phyloP scores from a whole-genome alignment of 2,329 filamentous ascomycete species.

The Claviceps monticola region DNA sequence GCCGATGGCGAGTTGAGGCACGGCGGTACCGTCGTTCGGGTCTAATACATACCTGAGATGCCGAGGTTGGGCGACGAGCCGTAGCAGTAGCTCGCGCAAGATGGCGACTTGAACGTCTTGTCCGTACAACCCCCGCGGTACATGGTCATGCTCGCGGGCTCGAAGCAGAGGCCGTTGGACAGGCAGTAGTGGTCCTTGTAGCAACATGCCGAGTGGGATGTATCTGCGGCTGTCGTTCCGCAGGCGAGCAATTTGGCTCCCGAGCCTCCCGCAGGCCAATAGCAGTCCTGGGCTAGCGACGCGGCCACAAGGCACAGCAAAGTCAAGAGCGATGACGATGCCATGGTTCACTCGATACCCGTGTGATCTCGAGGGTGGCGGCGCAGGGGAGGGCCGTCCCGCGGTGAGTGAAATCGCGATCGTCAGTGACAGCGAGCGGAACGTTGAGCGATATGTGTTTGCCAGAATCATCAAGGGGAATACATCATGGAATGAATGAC shows the following conservation, averaged over 20 bases:
- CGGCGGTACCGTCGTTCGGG: not conserved
- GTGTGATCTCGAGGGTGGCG: too few relatives aligned
- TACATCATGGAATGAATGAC: too few relatives aligned
- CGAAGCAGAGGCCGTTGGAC: conserved; percentile 2
- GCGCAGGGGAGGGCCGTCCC: too few relatives aligned
- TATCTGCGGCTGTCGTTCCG: not conserved
- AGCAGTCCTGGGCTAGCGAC: not conserved
- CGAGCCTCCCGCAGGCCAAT: not conserved
- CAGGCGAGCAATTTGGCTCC: not conserved
- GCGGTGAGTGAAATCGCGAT: too few relatives aligned
- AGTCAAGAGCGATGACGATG: not conserved
- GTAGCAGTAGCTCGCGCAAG: conserved; percentile 1
- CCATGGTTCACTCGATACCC: not conserved
- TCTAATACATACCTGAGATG: not conserved
- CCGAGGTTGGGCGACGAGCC: not conserved
- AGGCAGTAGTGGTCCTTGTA: conserved; percentile 1
- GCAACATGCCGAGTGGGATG: not conserved
- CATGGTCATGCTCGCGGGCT: not conserved
- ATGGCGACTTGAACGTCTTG: not conserved
- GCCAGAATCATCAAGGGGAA: too few relatives aligned
- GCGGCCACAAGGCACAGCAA: not conserved
- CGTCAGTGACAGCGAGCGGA: too few relatives aligned
- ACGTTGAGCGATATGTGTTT: too few relatives aligned
- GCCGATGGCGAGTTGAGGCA: not conserved
- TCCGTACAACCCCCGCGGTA: not conserved